A percentile compares a stretch with the other conserved stretches of the same genome.
Conservation (phyloP, 1,139 yeast species). For the Debaryomyces robertsiae region DNA sequence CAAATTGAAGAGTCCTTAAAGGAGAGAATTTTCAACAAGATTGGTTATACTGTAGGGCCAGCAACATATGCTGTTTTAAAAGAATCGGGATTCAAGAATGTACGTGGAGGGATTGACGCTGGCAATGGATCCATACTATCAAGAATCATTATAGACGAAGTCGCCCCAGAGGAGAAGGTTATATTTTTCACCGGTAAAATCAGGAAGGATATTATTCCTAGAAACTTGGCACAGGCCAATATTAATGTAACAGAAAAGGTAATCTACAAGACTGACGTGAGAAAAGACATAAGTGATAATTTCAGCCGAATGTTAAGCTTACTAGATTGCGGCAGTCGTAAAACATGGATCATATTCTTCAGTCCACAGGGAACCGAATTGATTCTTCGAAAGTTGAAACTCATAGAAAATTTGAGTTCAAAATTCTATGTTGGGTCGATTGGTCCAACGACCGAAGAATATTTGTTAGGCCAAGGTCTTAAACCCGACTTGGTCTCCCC, state of each 20-base stretch:
- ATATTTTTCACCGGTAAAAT: constrained; percentile 86
- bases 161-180: constrained; percentile 29
- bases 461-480: constrained; percentile 53
- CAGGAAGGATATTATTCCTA: constrained; percentile 80
- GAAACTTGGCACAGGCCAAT: constrained; percentile 48
- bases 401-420: constrained; percentile 14
- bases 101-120: constrained; percentile 73
- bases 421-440: constrained; percentile 68
- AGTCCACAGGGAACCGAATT: constrained; percentile 86
- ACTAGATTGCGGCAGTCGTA: constrained; percentile 8
- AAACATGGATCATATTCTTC: constrained; percentile 77
- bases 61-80: constrained; percentile 70
- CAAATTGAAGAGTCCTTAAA: constrained; percentile 21
- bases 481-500: constrained; percentile 64
- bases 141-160: constrained; percentile 57
- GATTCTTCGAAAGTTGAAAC: constrained; percentile 52
- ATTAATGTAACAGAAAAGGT: constrained; percentile 62
- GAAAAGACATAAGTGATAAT: constrained; percentile 47
- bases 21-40: constrained; percentile 40
- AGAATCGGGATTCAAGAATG: constrained; percentile 63
- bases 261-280: constrained; percentile 66
- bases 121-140: constrained; percentile 82
- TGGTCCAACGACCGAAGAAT: constrained; percentile 89
- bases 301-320: constrained; percentile 28
- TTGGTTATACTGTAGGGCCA: constrained; percentile 89